Evolutionary conservation across 1,284 basidiomycete species (phyloP), one percentile per base, ranked within the genome.

Genomic region (Trametes hirsuta): DNA sequence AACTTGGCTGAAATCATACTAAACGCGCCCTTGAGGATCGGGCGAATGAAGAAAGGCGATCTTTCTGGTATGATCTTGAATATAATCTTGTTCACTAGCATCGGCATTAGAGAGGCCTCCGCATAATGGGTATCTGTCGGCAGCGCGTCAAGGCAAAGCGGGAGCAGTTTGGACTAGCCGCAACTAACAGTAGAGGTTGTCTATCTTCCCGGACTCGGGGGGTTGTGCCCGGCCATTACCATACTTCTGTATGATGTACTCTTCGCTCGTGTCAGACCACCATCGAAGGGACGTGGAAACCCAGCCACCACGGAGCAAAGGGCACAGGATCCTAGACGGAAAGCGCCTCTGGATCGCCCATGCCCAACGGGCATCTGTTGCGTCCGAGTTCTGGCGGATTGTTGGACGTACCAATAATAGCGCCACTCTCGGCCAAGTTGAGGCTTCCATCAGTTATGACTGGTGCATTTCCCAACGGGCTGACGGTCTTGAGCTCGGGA

Each of bases 171-270:
- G 15, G 21, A 30, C 22, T 10, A 6, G 25, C 36, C 18, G 35
- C 30, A 3, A 58, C 70, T n/a, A 35, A 74, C 76, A 75, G 55
- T 74, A 77, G 36, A 76, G 64, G 67, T 77, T 76, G 55, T 81
- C 74, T 12, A 81, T 39, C 59, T 70, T 71, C 25, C 75, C 75
- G 18, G 74, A 69, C n/a, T 76, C 73, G 1, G 74, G 71, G 12
- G 77, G 72, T 36, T 71, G 65, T 12, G 73, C 68, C 53, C 75
- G 77, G 3, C 74, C 77, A 12, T 73, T 66, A 14, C 77, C 81
- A 63, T 84, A 81, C 55, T 79, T 81, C 24, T 67, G 61, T 44
- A 76, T 58, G 55, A 79, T 66, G 61, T 77, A 78, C 55, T 77
- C 77, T 75, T 51, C n/a, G n/a, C 35, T 34, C 8, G 53, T 25